These are phyloP conservation scores for Domatiomyces globalis DNA, from an alignment of 2,329 filamentous ascomycete genomes.

Conservation along the genomic window DNA sequence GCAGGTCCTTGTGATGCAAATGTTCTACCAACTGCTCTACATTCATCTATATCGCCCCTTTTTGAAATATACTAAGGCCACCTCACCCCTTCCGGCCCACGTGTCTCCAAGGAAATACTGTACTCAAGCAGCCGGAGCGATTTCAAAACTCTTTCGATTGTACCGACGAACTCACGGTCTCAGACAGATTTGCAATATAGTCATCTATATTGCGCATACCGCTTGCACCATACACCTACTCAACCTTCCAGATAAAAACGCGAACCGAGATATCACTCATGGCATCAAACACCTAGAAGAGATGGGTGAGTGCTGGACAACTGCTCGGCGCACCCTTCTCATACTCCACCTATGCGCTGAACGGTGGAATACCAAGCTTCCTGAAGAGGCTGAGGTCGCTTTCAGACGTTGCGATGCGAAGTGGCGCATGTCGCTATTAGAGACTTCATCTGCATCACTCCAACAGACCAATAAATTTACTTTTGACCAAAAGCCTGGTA, in stretches of 20 bases:
- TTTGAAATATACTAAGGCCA: slow-evolving; percentile 69
- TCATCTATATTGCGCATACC: slow-evolving; percentile 87
- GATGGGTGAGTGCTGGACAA: slow-evolving; percentile 89
- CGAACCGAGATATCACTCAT: slow-evolving; percentile 76
- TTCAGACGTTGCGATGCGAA: slow-evolving; percentile 66
- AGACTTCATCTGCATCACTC: slow-evolving; percentile 18
- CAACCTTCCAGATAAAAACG: slow-evolving; percentile 83
- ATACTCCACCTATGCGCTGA: slow-evolving; percentile 72
- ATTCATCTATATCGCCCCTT: slow-evolving; percentile 94
- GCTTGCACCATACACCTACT: slow-evolving; percentile 90
- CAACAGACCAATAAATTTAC: slow-evolving; percentile 38
- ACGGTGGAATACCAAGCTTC: slow-evolving; percentile 82
- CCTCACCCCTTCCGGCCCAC: slow-evolving; percentile 70
- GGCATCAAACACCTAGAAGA: slow-evolving; percentile 86
- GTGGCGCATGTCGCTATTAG: slow-evolving; percentile 51
- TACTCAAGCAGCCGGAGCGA: slow-evolving; percentile 73
- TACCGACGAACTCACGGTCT: slow-evolving; percentile 89
- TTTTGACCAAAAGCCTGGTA: slow-evolving; percentile 4
- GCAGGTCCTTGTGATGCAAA: slow-evolving; percentile 72
- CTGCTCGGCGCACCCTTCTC: slow-evolving; percentile 67
- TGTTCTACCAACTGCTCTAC: slow-evolving; percentile 93
- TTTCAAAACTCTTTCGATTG: slow-evolving; percentile 84
- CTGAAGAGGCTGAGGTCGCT: slow-evolving; percentile 64
- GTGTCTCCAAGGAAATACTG: slow-evolving; percentile 85
- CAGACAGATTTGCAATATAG: slow-evolving; percentile 89